A percentile compares a stretch with the other conserved stretches of the same genome.
Evolutionary conservation across 1,284 basidiomycete species (phyloP).

Genomic region (Leccinum laetum): DNA sequence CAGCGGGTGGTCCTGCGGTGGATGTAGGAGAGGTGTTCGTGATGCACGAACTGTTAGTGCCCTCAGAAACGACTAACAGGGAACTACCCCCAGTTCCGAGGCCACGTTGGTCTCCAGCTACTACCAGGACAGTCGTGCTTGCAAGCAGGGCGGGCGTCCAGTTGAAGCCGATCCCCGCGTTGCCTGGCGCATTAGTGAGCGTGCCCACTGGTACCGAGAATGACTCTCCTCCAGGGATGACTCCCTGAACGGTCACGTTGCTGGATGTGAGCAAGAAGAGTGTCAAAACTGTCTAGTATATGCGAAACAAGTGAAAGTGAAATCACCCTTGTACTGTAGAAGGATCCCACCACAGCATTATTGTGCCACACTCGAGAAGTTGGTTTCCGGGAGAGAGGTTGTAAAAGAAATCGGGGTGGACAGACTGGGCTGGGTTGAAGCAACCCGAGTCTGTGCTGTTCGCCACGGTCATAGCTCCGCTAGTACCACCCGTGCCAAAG

Average conservation of each 20-base stretch:
- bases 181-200: constrained; percentile 39
- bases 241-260: constrained; percentile 58
- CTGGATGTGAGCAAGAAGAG: constrained; percentile 31
- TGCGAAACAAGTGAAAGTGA: not conserved
- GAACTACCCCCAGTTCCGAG: constrained; percentile 68
- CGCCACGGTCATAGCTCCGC: constrained; percentile 55
- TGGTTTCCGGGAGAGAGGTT: constrained; percentile 53
- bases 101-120: constrained; percentile 63
- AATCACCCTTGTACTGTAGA: constrained; percentile 55
- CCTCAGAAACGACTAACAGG: constrained; percentile 50
- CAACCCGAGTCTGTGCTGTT: constrained; percentile 31
- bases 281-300: not conserved
- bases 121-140: constrained; percentile 64
- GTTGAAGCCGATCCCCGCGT: constrained; percentile 59
- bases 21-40: constrained; percentile 64
- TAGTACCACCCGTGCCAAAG: constrained; percentile 77
- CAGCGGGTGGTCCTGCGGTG: constrained; percentile 64
- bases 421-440: too few species aligned
- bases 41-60: constrained; percentile 53
- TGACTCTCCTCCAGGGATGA: constrained; percentile 78
- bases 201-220: constrained; percentile 56
- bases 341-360: constrained; percentile 59
- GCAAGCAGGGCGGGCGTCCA: constrained; percentile 65
- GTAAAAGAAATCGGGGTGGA: too few species aligned
- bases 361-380: constrained; percentile 58